phyloP scores from a whole-genome alignment of 371 early-diverging fungal species.

The Mortierella sp. region DNA sequence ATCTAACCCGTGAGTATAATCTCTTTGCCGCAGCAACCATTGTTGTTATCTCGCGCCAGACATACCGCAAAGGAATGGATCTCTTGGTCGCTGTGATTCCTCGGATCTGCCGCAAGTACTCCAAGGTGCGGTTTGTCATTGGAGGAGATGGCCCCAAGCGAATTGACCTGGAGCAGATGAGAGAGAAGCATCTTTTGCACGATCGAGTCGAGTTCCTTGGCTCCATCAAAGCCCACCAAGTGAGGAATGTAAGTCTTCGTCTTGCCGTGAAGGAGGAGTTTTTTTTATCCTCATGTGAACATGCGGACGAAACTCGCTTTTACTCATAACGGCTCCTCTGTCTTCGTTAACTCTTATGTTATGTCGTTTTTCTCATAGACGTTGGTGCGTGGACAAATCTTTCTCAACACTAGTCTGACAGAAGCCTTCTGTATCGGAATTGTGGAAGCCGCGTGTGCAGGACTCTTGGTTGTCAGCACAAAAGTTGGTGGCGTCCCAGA shows the following conservation, averaged over 20 bases:
- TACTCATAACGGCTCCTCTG: neutral
- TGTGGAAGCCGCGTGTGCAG: constrained; percentile 98
- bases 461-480: constrained; percentile 97
- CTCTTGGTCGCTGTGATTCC: constrained; percentile 95
- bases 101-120: constrained; percentile 88
- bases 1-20: neutral
- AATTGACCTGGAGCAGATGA: constrained; percentile 97
- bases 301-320: neutral
- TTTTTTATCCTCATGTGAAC: neutral
- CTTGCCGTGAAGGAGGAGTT: neutral
- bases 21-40: constrained; percentile 79
- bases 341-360: neutral
- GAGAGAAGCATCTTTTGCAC: constrained; percentile 93
- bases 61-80: constrained; percentile 98
- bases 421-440: constrained; percentile 99
- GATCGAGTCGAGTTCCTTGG: constrained; percentile 97
- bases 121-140: constrained; percentile 92
- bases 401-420: constrained; percentile 98
- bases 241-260: constrained; percentile 77
- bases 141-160: constrained; percentile 99
- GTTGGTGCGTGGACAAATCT: constrained; percentile 96
- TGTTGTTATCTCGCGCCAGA: constrained; percentile 94
- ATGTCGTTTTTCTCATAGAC: constrained; percentile 56
- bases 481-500: constrained; percentile 99
- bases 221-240: constrained; percentile 86